Evolutionary conservation across 2,329 filamentous ascomycete genomes (phyloP), one percentile per base, ranked within the genome.

Genomic region (Fusarium coffeatum): DNA sequence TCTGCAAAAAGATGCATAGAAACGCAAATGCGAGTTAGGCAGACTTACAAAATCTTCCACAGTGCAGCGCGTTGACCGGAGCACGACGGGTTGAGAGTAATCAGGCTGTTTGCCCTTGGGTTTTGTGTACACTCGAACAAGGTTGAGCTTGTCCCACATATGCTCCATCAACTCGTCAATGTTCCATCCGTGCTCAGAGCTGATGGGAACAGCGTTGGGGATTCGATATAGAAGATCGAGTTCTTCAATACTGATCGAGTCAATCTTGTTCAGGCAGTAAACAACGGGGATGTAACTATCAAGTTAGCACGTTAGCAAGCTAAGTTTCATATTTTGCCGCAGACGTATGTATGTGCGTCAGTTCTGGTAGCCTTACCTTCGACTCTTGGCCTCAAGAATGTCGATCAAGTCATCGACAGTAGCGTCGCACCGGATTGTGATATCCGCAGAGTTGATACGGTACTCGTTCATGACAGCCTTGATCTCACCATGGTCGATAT

Each of bases 201-300:
- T 98, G 82, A 99, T 98, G 28, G 96, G 96, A 64, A 96, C 96
- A 16, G 96, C 94, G 79, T 98, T 97, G 50, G 96, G 96, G 72
- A 99, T 99, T 43, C 95, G 91, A 83, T 99, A 98, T 28, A 99
- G 86, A 66, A 99, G 84, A 81, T 99, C 96, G 66, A 99, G 87
- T 82, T 99, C 96, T 82, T 99, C 95, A 74, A 99, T 98, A 54
- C 93, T 95, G 79, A 99, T 98, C 58, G 94, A 90, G 82, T 99
- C 96, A 74, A 99, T 99, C 86, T 99, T 99, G 88, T 99, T 99
- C 76, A 99, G 87, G 43, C 97, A 96, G 83, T 99, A 99, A 57
- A 99, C 93, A 70, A 98, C 96, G n/a, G 96, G 96, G 72, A 99
- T 98, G 80, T 99, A 99, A 79, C 93, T 94, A 37, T 20, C n/a